Base-by-base conservation (phyloP, 2,329 filamentous ascomycete genomes). In the Calonectria montana region DNA sequence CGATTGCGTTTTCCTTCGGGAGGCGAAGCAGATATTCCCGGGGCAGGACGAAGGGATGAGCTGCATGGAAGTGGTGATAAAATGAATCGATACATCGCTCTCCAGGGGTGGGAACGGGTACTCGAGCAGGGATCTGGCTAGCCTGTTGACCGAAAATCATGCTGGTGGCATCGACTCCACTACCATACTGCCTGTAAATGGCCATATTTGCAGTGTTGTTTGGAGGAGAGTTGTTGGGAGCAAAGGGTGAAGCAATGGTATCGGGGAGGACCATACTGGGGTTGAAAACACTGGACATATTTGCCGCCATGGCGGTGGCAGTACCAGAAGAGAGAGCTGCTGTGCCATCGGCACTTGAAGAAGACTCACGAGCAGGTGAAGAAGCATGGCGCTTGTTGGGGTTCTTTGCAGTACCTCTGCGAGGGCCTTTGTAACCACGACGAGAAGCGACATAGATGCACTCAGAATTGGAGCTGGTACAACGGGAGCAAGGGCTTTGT, bases 401-500 rank as follows among this genome's bases (percentile, higher is more conserved):
- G 76, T 86, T 89, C 70, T 82, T 82, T 8, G 81, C 75, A n/a
- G 80, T 74, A 21, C 78, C 81, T 84, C 83, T 74, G 74, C 83
- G 76, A 74, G 83, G 80, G 16, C 92, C 92, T 82, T 93, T 94
- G 84, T 94, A 94, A 35, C 94, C 94, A 72, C 94, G 90, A 50
- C 93, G 91, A 45, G 93, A 95, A 53, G 92, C 91, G 61, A 94
- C 90, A 80, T 94, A 95, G 78, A 91, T 84, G 81, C 94, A 96
- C 59, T 92, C 87, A 21, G 87, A 84, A 68, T 88, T 88, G 59
- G 88, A 87, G 63, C 85, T 83, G 25, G 84, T 84, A 82, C 94
- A 96, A 66, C 94, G 91, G 57, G 89, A 88, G 83, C 94, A 96
- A 15, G 94, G 93, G 37, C 84, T 91, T 43, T 86, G 83, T 31